Base-by-base conservation (phyloP, 164 flowering plant species). In the Chimonanthus praecox region DNA sequence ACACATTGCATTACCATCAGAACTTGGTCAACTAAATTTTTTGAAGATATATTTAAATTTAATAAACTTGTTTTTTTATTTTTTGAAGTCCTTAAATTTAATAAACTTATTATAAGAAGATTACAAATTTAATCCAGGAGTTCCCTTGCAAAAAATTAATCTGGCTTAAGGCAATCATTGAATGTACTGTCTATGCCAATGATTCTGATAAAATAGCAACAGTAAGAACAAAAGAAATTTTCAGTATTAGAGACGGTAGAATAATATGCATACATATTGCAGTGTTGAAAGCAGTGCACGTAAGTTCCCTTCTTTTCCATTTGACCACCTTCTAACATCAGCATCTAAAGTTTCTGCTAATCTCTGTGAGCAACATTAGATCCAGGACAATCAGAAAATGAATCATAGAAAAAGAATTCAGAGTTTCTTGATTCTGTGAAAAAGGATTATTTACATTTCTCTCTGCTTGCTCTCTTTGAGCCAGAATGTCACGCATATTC, bases 281-380 rank as follows among this genome's bases (percentile, higher is more conserved):
- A 94, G 80, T 0, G 99, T 94, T 44, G 98, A 92, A 51, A 94
- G 92, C 84, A 94, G 79, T 51, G 98, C 95, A 21, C 99, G 92
- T 78, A 92, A 80, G 75, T 92, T 94, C 50, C 98, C 90, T 48
- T 87, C 86, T 83, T 92, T 94, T 75, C 99, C 99, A 71, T 80
- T 88, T 46, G 98, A 86, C 99, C 99, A 94, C 77, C 98, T 86
- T 76, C 83, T 92, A 75, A 94, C 86, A 64, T 92, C 97, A 64
- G 90, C 90, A 83, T 92, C 98, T 76, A 94, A 83, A 79, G 87
- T 70, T 80, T 92, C 95, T 15, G 97, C 92, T 21, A 92, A 74
- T 78, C 92, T 89, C 98, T 92, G 95, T 76, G 81, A 64, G 71
- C 66, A 75, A 72, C 72, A 73, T 63, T 6, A 65, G 51, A 75